phyloP scores from a whole-genome alignment of 495 filamentous ascomycete species.

The Usnea hakonensis region DNA sequence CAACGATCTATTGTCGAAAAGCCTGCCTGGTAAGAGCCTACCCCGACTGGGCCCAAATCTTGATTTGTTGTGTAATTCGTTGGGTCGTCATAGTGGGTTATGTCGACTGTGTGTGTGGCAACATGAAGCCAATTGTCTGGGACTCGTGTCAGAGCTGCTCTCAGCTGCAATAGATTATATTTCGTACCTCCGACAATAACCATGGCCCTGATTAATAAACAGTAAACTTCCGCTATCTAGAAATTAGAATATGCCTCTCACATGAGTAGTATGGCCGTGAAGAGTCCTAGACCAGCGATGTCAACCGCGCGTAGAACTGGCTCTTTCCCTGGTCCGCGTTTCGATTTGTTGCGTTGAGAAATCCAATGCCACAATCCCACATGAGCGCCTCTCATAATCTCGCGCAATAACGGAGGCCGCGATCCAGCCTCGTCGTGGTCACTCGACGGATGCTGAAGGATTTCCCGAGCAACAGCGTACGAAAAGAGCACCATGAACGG shows the following conservation, averaged over 20 bases:
- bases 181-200: slow-evolving; percentile 9
- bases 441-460: background rate
- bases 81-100: background rate
- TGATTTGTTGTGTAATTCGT: background rate
- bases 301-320: slow-evolving; percentile 4
- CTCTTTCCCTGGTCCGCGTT: background rate
- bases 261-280: slow-evolving; percentile 5
- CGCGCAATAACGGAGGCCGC: slow-evolving; percentile 5
- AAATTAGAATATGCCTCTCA: background rate
- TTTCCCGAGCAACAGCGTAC: slow-evolving; percentile 13
- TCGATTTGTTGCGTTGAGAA: background rate
- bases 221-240: background rate
- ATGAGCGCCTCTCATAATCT: slow-evolving; percentile 12
- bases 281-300: slow-evolving; percentile 6
- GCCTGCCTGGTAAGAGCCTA: background rate
- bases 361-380: slow-evolving; percentile 14
- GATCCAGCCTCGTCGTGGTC: background rate
- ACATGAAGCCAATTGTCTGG: slow-evolving; percentile 14
- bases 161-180: background rate
- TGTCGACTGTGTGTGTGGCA: background rate
- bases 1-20: background rate
- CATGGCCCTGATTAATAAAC: background rate
- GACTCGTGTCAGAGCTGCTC: background rate
- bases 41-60: background rate
- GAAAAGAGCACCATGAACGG: slow-evolving; percentile 17